Evolutionary conservation across 2,329 filamentous ascomycete genomes (phyloP), one percentile per base, ranked within the genome.

Genomic region (Colletotrichum eremochloae): DNA sequence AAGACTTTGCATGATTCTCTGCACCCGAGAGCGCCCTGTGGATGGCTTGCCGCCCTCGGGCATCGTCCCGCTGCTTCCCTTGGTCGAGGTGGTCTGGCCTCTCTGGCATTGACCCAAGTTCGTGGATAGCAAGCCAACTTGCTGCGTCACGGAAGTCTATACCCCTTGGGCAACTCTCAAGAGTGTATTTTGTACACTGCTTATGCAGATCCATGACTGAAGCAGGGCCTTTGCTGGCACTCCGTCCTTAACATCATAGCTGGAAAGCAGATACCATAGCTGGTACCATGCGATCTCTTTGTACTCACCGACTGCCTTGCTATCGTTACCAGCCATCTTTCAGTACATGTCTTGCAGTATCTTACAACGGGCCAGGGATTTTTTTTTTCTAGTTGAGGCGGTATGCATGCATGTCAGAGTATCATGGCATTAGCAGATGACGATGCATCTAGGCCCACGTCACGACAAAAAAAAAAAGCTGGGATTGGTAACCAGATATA

Each of bases 381-480:
- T 31, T 15, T 5, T 24, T 24, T 24, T 24, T 24, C 24, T 24
- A 24, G 15, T 2, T 36, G 29, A 31, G 40, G 60, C 31, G 31
- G 15, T 33, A 40, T 14, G 15, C 56, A 71, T 73, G 71, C 67
- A 63, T 71, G 71, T 73, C 67, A 73, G 67, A 65, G 71, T 73
- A 63, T 14, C 67, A 73, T 63, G 62, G 40, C 67, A 71, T 57
- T 63, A 71, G 68, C 58, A 63, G 42, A 36, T 33, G 44, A 15
- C 58, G 40, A 72, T 36, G 36, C 36, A 29, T 46, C 40, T 60
- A 9, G 24, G 31, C 40, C 66, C 46, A 71, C 65, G 44, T 73
- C 63, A 44, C 65, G 73, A 57, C 60, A 56, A 40, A 40, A 58
- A 18, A 18, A 24, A 24, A 24, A 1, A 60, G 29, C 52, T 55